Evolutionary conservation across 2,329 filamentous ascomycete genomes (phyloP).

Genomic region (Ascosphaera acerosa): DNA sequence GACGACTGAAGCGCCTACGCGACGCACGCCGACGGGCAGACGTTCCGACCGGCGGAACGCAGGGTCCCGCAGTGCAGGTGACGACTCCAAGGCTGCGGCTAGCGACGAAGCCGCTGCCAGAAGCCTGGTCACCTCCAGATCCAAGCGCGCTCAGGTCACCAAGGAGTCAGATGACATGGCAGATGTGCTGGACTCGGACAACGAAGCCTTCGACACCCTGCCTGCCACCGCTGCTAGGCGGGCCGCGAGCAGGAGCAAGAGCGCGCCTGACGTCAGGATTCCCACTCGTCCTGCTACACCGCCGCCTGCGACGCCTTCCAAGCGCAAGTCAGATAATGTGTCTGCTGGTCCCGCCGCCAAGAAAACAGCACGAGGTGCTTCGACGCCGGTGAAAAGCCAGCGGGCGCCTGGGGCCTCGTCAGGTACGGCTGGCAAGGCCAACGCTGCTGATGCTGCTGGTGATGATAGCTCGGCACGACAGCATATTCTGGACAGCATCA

Average conservation of each 20-base stretch:
- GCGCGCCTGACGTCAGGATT: slow-evolving; percentile 12
- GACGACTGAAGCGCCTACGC: slow-evolving; percentile 33
- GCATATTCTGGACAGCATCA: slow-evolving; percentile 69
- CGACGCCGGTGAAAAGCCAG: slow-evolving; percentile 13
- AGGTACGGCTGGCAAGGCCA: no score
- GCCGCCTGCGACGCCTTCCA: slow-evolving; percentile 15
- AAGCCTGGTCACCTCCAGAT: slow-evolving; percentile 3
- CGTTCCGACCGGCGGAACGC: slow-evolving; percentile 12
- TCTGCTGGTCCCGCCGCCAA: slow-evolving; percentile 26
- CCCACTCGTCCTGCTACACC: slow-evolving; percentile 9
- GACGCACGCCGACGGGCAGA: slow-evolving; percentile 21
- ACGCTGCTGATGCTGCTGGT: slow-evolving; percentile 39
- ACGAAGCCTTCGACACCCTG: slow-evolving; percentile 3
- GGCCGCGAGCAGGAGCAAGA: slow-evolving; percentile 10
- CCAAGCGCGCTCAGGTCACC: slow-evolving; percentile 3
- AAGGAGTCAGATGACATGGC: slow-evolving; percentile 10
- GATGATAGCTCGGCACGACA: slow-evolving; percentile 48
- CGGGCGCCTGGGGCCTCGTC: slow-evolving; percentile 13
- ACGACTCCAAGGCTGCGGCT: slow-evolving; percentile 28
- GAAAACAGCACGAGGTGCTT: slow-evolving; percentile 36
- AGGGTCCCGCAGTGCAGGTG: slow-evolving; percentile 19
- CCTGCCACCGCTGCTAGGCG: slow-evolving; percentile 3
- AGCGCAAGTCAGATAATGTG: slow-evolving; percentile 31
- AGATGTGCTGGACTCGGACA: slow-evolving; percentile 9
- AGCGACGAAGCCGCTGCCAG: slow-evolving; percentile 19